phyloP scores from a whole-genome alignment of 1,139 yeast genomes.

The Hansenula lynferdii region DNA sequence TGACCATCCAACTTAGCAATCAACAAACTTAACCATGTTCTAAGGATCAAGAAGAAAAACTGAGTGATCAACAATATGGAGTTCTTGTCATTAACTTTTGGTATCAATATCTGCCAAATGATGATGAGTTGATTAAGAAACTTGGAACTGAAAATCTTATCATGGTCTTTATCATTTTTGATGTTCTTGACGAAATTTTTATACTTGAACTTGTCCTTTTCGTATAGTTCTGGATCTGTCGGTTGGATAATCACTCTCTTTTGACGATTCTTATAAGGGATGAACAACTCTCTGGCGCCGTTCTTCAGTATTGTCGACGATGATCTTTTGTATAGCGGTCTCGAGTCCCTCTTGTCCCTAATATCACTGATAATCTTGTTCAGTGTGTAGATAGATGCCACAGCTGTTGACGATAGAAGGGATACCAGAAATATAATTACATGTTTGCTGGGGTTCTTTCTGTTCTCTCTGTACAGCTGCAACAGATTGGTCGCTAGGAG shows the following conservation, averaged over 20 bases:
- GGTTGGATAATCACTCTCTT: constrained; percentile 33
- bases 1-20: constrained; percentile 92
- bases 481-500: constrained; percentile 15
- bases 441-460: constrained; percentile 20
- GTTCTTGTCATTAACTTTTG: constrained; percentile 65
- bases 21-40: constrained; percentile 84
- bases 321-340: constrained; percentile 22
- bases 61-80: constrained; percentile 65
- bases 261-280: constrained; percentile 33
- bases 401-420: constrained; percentile 16
- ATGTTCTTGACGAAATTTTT: constrained; percentile 28
- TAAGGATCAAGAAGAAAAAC: constrained; percentile 65
- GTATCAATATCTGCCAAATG: constrained; percentile 79
- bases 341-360: constrained; percentile 22
- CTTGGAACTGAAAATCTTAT: constrained; percentile 50
- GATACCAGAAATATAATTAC: constrained; percentile 22
- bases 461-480: constrained; percentile 22
- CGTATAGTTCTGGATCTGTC: constrained; percentile 33
- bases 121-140: constrained; percentile 72
- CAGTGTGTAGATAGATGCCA: constrained; percentile 15
- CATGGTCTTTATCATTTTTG: constrained; percentile 18
- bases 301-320: constrained; percentile 34
- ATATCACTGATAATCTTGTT: constrained; percentile 22
- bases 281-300: constrained; percentile 54
- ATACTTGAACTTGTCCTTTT: constrained; percentile 33